Percentiles rank a stretch among this genome's conserved stretches.
These are phyloP conservation scores for Decorospora gaudefroyi DNA, from an alignment of 2,329 filamentous ascomycete species.

Conservation along the genomic window DNA sequence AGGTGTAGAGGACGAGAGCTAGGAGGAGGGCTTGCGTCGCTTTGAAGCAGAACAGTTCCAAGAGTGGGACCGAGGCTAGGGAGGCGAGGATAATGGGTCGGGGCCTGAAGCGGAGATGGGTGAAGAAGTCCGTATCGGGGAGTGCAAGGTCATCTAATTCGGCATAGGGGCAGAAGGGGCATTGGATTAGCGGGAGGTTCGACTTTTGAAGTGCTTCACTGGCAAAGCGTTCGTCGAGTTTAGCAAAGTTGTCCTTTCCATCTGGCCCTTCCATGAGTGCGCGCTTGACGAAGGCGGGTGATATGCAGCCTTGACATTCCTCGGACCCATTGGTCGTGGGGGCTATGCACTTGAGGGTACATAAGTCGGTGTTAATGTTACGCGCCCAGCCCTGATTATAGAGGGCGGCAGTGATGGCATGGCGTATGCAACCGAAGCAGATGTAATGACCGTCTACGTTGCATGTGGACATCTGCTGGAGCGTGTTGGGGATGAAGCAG, in stretches of 20 bases:
- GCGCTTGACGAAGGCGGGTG: slow-evolving; percentile 68
- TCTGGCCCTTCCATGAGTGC: slow-evolving; percentile 72
- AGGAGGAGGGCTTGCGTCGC: slow-evolving; percentile 60
- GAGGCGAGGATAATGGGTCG: slow-evolving; percentile 39
- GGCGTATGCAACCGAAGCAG: slow-evolving; percentile 80
- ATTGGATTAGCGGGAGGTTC: slow-evolving; percentile 75
- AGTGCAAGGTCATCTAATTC: slow-evolving; percentile 68
- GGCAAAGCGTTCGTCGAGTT: slow-evolving; percentile 78
- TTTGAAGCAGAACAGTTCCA: slow-evolving; percentile 40
- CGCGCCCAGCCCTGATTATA: slow-evolving; percentile 92
- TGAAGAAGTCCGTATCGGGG: slow-evolving; percentile 31
- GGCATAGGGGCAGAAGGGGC: slow-evolving; percentile 89
- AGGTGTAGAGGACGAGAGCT: slow-evolving; percentile 53
- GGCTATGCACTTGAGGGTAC: slow-evolving; percentile 82
- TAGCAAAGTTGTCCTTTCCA: slow-evolving; percentile 71
- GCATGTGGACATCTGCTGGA: slow-evolving; percentile 77
- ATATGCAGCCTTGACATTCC: slow-evolving; percentile 73
- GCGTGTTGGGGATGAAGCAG: slow-evolving; percentile 72
- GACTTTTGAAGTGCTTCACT: slow-evolving; percentile 76
- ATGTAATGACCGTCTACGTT: slow-evolving; percentile 70
- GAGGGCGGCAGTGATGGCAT: slow-evolving; percentile 80
- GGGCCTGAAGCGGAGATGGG: slow-evolving; percentile 34
- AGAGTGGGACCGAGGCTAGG: slow-evolving; percentile 35
- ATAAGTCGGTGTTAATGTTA: slow-evolving; percentile 72
- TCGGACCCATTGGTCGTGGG: slow-evolving; percentile 59